A percentile compares a stretch with the other conserved stretches of the same genome.
phyloP scores from a whole-genome alignment of 208 protist species.

The Herpetomonas tarakana region DNA sequence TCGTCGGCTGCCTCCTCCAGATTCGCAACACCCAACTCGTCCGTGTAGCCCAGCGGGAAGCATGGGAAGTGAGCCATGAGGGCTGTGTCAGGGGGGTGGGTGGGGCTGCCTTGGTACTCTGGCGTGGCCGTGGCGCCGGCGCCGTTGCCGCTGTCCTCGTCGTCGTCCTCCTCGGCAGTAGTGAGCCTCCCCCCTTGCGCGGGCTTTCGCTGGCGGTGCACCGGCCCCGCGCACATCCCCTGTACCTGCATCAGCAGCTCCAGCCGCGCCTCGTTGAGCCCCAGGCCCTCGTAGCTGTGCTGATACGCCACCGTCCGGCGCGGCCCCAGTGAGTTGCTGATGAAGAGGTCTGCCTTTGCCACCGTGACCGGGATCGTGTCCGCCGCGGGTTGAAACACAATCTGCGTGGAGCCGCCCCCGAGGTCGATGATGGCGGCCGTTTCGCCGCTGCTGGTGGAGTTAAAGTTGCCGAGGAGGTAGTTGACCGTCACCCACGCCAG shows the following conservation, averaged over 20 bases:
- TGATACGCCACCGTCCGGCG: conserved; percentile 53
- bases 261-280: conserved; percentile 54
- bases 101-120: conserved; percentile 2
- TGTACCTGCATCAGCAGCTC: conserved; percentile 31
- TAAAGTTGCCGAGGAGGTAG: conserved; percentile 52
- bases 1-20: conserved; percentile 11
- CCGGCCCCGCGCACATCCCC: conserved; percentile 7
- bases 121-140: neutral
- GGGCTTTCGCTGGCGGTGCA: neutral
- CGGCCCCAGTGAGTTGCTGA: conserved; percentile 20
- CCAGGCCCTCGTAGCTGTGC: conserved; percentile 82
- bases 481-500: conserved; percentile 87
- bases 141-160: conserved; percentile 1
- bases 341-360: conserved; percentile 16
- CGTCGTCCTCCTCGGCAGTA: neutral
- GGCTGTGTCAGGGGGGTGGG: neutral
- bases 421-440: conserved; percentile 73
- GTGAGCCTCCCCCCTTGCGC: neutral
- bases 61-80: conserved; percentile 21
- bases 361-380: conserved; percentile 2
- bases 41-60: conserved; percentile 22
- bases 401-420: conserved; percentile 78
- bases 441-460: neutral
- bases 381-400: conserved; percentile 57
- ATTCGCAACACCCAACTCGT: conserved; percentile 19